phyloP scores from a whole-genome alignment of 495 filamentous ascomycete genomes.

The Penicillium antarcticum region DNA sequence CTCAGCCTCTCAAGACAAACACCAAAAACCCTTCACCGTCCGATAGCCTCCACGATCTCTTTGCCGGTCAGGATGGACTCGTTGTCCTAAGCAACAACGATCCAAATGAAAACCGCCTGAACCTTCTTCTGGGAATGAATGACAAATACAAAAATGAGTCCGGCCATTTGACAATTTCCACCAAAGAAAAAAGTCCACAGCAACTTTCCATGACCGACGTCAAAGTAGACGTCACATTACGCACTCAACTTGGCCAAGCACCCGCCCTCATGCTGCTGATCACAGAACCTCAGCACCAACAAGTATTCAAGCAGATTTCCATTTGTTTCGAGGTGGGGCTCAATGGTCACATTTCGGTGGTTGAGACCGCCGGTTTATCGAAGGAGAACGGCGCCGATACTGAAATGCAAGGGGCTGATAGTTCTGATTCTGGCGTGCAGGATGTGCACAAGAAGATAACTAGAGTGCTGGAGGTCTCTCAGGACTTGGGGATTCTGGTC shows the following conservation, averaged over 20 bases:
- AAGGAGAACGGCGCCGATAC: conserved; percentile 18
- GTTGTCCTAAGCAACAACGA: conserved; percentile 41
- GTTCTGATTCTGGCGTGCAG: conserved; percentile 24
- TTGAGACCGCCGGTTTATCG: conserved; percentile 32
- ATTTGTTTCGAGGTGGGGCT: conserved; percentile 57
- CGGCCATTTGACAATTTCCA: not conserved
- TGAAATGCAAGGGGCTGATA: conserved; percentile 23
- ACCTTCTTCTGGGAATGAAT: conserved; percentile 23
- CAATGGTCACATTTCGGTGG: conserved; percentile 54
- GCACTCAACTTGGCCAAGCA: conserved; percentile 42
- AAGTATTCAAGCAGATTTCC: conserved; percentile 24
- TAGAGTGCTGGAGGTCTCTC: conserved; percentile 40
- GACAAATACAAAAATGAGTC: not conserved
- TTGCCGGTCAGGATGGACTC: conserved; percentile 12
- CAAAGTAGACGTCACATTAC: conserved; percentile 43
- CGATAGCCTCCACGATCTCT: not conserved
- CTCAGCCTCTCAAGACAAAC: not conserved
- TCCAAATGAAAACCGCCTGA: conserved; percentile 34
- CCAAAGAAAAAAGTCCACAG: not conserved
- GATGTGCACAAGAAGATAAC: conserved; percentile 39
- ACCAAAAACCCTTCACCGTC: not conserved
- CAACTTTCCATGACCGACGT: conserved; percentile 21
- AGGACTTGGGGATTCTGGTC: conserved; percentile 57
- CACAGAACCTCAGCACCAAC: conserved; percentile 25
- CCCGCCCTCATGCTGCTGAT: conserved; percentile 44